Conservation (phyloP, 306 rosid genomes). For the Prunus campanulata region DNA sequence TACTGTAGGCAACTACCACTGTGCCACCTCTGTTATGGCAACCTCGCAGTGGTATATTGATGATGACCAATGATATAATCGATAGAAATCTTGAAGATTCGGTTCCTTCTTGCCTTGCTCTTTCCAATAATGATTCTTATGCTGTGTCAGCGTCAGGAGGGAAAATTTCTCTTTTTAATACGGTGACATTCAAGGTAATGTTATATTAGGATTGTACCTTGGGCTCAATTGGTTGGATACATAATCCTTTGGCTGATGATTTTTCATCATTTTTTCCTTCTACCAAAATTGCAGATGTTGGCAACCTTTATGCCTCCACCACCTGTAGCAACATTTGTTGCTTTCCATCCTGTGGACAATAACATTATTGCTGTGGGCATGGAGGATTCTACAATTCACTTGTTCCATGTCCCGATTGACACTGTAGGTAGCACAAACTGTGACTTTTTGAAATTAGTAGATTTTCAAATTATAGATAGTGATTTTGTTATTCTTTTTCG, state of each 20-base stretch:
- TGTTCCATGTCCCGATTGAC: conserved; percentile 12
- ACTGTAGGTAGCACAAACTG: conserved; percentile 20
- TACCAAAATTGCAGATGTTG: conserved; percentile 22
- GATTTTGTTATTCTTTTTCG: not conserved
- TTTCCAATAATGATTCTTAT: conserved; percentile 35
- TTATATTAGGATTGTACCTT: not conserved
- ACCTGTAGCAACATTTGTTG: conserved; percentile 37
- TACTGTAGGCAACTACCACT: conserved; percentile 26
- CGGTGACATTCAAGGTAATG: conserved; percentile 32
- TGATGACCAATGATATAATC: conserved; percentile 31
- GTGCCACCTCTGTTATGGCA: conserved; percentile 30
- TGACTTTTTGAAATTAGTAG: not conserved
- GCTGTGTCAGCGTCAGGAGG: conserved; percentile 44
- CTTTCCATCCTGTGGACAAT: conserved; percentile 33
- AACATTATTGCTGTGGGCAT: conserved; percentile 38
- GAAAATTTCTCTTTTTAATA: conserved; percentile 28
- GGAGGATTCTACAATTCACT: conserved; percentile 30
- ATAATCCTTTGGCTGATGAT: conserved; percentile 6
- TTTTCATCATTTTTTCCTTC: not conserved
- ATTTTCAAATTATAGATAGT: not conserved
- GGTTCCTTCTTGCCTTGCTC: conserved; percentile 26
- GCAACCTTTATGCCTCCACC: conserved; percentile 25
- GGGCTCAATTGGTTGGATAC: not conserved
- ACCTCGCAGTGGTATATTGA: conserved; percentile 15
- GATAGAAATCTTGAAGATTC: not conserved